These are phyloP conservation scores for Porodaedalea pini DNA, from an alignment of 1,284 basidiomycete species.

Conservation along the genomic window DNA sequence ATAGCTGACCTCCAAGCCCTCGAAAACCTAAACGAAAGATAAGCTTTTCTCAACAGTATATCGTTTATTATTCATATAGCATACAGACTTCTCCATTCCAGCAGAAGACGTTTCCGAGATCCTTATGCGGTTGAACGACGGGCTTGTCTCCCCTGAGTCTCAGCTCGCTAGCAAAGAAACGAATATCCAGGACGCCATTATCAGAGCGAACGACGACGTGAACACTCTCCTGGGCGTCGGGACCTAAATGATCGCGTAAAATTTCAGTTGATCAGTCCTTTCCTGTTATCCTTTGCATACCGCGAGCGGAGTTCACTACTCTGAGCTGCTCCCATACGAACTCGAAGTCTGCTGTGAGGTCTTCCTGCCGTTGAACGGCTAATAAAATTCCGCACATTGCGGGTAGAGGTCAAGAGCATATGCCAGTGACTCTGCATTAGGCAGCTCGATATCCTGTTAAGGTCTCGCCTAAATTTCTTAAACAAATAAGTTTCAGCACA, in stretches of 20 bases:
- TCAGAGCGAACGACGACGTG: slow-evolving; percentile 10
- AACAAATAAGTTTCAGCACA: neutral
- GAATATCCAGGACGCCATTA: slow-evolving; percentile 30
- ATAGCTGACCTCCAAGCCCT: slow-evolving; percentile 59
- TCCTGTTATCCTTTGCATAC: slow-evolving; percentile 31
- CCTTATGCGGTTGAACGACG: slow-evolving; percentile 71
- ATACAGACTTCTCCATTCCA: slow-evolving; percentile 86
- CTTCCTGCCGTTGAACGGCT: slow-evolving; percentile 21
- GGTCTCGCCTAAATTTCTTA: neutral
- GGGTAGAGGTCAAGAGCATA: neutral
- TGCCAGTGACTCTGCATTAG: slow-evolving; percentile 22
- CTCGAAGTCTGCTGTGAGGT: slow-evolving; percentile 25
- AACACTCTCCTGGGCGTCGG: slow-evolving; percentile 49
- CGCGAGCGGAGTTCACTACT: slow-evolving; percentile 46
- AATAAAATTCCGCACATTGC: slow-evolving; percentile 39
- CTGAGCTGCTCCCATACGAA: slow-evolving; percentile 36
- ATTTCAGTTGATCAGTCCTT: neutral
- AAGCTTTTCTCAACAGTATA: neutral
- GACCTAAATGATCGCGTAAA: slow-evolving; percentile 41
- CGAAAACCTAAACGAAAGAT: slow-evolving; percentile 56
- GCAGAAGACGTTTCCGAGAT: slow-evolving; percentile 63
- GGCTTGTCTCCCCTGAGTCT: slow-evolving; percentile 64
- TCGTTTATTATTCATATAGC: neutral
- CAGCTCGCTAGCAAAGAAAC: slow-evolving; percentile 77
- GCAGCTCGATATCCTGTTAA: slow-evolving; percentile 36